Evolutionary conservation across 768 basidiomycete genomes (phyloP), one percentile per base, ranked within the genome.

Genomic region (Tubosaeta sp.): DNA sequence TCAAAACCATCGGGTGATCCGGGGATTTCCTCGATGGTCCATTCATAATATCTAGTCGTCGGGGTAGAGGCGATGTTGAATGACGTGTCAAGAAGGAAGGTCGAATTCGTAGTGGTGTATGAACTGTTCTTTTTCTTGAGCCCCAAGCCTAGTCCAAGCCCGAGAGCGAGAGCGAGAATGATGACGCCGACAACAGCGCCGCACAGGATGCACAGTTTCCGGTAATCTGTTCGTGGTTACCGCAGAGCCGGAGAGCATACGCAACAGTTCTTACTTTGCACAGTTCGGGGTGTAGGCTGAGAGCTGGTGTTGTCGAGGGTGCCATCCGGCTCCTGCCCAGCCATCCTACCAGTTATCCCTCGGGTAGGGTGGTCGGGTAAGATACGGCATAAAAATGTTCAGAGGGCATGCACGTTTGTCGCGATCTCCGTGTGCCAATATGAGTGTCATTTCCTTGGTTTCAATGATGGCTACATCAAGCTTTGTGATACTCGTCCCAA

Each of bases 31-130:
- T 68, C 64, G 8, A 79, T 59, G n/a, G 68, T 68, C 67, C 76
- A 79, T 39, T 71, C 69, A 46, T 70, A 76, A 29, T 64, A 65
- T n/a, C 78, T 68, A 14, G 74, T 76, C 52, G 67, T 71, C 12
- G 76, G 61, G 1, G 64, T 54, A 22, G 49, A 57, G 10, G 60
- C 57, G 46, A 65, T 32, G 13, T 59, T 52, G 24, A 72, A 72
- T 0, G 53, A 52, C 1, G 60, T 39, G 27, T 71, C 60, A 35
- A 69, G 58, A 42, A 69, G 47, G 49, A 69, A 67, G 21, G 60
- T 59, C 14, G 66, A 61, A 38, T 67, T 67, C 14, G 63, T 65
- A 2, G 51, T 46, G 42, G 63, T 54, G 32, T 41, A 58, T 18
- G 52, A 32, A 13, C 44, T 43, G 18, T 31, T 54, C 31, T 46